These are phyloP conservation scores for Aspergillus sojae DNA, from an alignment of 2,329 filamentous ascomycete species.

Conservation along the genomic window DNA sequence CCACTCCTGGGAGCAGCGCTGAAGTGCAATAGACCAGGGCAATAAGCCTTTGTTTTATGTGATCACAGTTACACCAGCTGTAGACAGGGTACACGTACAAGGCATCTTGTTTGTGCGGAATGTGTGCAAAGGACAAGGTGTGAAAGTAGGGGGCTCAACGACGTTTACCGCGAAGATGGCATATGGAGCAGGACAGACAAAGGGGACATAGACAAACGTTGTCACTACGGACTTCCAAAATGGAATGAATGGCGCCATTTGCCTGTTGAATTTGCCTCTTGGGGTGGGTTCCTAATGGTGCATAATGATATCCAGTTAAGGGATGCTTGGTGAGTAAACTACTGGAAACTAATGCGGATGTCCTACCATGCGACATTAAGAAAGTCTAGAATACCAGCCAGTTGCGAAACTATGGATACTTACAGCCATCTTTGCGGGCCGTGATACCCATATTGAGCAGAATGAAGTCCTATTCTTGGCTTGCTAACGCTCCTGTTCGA, in stretches of 20 bases:
- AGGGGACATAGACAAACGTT: neutral
- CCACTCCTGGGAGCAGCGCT: neutral
- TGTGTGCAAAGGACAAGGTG: neutral
- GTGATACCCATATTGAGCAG: neutral
- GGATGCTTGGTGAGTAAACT: neutral
- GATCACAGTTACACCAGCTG: neutral
- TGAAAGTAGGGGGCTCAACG: neutral
- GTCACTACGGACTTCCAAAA: neutral
- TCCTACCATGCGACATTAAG: neutral
- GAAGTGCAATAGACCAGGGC: neutral
- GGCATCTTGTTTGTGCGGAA: neutral
- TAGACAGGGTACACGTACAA: neutral
- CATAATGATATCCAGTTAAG: slow-evolving; percentile 10
- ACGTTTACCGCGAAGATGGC: neutral
- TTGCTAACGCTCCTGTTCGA: neutral
- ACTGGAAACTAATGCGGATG: neutral
- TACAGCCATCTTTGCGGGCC: neutral
- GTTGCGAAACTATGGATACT: neutral
- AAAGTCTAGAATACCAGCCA: neutral
- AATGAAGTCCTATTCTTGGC: neutral
- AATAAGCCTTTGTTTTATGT: neutral
- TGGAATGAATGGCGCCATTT: slow-evolving; percentile 6
- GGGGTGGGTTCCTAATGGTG: slow-evolving; percentile 23
- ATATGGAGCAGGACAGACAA: neutral
- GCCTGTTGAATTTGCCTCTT: slow-evolving; percentile 22